Conservation (phyloP, 2,329 filamentous ascomycete genomes). For the Blastomyces silverae region DNA sequence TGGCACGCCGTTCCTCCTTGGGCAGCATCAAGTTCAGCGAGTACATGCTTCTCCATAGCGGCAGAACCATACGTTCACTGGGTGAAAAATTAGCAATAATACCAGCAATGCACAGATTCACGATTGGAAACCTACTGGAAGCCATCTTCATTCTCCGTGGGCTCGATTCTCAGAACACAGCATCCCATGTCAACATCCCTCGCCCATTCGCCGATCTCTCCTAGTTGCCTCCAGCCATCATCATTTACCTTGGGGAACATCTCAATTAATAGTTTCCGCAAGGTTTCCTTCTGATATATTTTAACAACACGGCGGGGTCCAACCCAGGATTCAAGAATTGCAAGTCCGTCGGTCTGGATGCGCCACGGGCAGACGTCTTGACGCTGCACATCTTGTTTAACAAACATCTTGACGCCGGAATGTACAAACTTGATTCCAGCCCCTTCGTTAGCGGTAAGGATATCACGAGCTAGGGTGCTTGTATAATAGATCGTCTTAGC, state of each 20-base stretch:
- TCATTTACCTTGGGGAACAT: conserved; percentile 90
- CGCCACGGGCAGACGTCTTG: conserved; percentile 86
- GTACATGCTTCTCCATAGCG: conserved; percentile 87
- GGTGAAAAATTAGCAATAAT: neutral
- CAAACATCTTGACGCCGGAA: conserved; percentile 97
- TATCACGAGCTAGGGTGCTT: conserved; percentile 72
- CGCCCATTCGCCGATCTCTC: conserved; percentile 81
- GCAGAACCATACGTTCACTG: conserved; percentile 75
- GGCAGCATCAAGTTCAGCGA: conserved; percentile 96
- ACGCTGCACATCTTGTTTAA: conserved; percentile 89
- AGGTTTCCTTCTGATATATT: conserved; percentile 68
- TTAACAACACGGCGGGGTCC: conserved; percentile 68
- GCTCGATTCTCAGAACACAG: conserved; percentile 78
- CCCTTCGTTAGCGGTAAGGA: conserved; percentile 80
- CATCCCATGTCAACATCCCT: conserved; percentile 80
- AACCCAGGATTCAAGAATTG: conserved; percentile 85
- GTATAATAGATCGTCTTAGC: conserved; percentile 97
- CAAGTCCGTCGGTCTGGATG: conserved; percentile 89
- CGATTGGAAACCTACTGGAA: conserved; percentile 40
- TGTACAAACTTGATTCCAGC: conserved; percentile 93
- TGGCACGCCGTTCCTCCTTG: conserved; percentile 89
- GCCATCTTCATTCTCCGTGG: conserved; percentile 56
- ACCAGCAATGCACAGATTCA: conserved; percentile 21
- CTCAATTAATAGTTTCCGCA: conserved; percentile 77
- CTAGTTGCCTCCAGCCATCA: conserved; percentile 65